A percentile compares a stretch with the other conserved stretches of the same genome.
phyloP scores from a whole-genome alignment of 164 flowering plant genomes.

The Vitis vinifera region DNA sequence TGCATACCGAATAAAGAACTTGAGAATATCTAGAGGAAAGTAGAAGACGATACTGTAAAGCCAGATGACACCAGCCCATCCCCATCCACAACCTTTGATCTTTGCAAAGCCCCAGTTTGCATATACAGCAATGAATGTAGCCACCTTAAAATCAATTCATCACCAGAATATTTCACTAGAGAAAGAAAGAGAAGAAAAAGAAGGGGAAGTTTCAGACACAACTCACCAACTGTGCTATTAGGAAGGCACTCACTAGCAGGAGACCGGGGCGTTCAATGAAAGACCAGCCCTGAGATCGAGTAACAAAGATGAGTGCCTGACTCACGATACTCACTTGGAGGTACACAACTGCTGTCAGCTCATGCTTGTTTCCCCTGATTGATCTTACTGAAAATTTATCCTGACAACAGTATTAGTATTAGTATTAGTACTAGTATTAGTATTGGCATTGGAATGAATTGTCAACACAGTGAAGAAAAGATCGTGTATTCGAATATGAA shows the following conservation, averaged over 20 bases:
- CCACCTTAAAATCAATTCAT: slow-evolving; percentile 24
- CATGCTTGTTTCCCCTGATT: slow-evolving; percentile 20
- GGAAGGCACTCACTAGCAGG: slow-evolving; percentile 36
- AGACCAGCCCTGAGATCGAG: slow-evolving; percentile 54
- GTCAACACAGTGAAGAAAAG: no score
- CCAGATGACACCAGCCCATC: slow-evolving; percentile 53
- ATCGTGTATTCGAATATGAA: no score
- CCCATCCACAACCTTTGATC: slow-evolving; percentile 36
- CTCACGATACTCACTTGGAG: slow-evolving; percentile 63
- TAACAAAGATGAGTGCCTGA: slow-evolving; percentile 59
- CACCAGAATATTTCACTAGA: no score
- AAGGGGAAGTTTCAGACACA: background rate
- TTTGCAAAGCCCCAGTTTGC: slow-evolving; percentile 44
- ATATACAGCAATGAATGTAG: slow-evolving; percentile 49
- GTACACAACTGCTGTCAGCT: slow-evolving; percentile 47
- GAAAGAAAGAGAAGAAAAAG: no score
- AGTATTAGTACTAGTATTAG: background rate
- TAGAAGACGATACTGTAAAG: slow-evolving; percentile 36
- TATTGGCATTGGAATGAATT: no score
- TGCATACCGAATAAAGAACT: slow-evolving; percentile 30
- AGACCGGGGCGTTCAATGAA: slow-evolving; percentile 51
- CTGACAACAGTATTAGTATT: slow-evolving; percentile 12
- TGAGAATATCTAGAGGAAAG: slow-evolving; percentile 37
- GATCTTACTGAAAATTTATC: slow-evolving; percentile 40
- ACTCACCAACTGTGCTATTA: slow-evolving; percentile 49